Evolutionary conservation across 768 basidiomycete genomes (phyloP), one percentile per base, ranked within the genome.

Genomic region (Mycena galericulata): DNA sequence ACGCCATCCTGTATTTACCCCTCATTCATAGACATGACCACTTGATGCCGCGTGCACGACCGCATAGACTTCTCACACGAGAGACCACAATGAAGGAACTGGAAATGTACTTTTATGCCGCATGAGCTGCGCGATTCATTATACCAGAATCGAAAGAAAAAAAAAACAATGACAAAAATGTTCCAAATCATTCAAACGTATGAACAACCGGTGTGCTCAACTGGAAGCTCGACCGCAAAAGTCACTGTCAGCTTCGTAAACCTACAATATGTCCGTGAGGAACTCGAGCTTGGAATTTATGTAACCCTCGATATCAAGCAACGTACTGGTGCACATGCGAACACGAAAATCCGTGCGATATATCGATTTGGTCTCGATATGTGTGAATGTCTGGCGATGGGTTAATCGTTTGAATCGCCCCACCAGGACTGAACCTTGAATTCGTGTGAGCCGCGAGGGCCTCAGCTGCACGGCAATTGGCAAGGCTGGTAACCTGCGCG

Each of bases 391-490:
- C 58, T 60, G 22, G 20, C 8, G 34, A 20, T 15, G 12, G 26
- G 27, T 43, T 43, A 51, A 18, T 54, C 30, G 36, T 24, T 27
- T 8, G 30, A 43, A 46, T 62, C 15, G 65, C n/a, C n/a, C n/a
- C n/a, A 11, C 20, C 14, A n/a, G 40, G 36, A 43, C n/a, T 43
- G 43, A 47, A 62, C 46, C 47, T 22, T 15, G 50, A 14, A 67
- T 84, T 83, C 34, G 59, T 38, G 49, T 75, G 50, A n/a, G 40
- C 36, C 32, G 63, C 53, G 1, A 74, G 67, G 1, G 68, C 71
- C 60, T 78, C 75, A 3, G 74, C 70, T 14, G 72, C 75, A 75
- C 58, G 69, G 53, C 76, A 72, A 22, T 68, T 67, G n/a, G n/a
- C n/a, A n/a, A n/a, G n/a, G n/a, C 3, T 73, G 70, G 54, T 71